Conservation (phyloP, 208 protist species). For the Crithidia expoeki region DNA sequence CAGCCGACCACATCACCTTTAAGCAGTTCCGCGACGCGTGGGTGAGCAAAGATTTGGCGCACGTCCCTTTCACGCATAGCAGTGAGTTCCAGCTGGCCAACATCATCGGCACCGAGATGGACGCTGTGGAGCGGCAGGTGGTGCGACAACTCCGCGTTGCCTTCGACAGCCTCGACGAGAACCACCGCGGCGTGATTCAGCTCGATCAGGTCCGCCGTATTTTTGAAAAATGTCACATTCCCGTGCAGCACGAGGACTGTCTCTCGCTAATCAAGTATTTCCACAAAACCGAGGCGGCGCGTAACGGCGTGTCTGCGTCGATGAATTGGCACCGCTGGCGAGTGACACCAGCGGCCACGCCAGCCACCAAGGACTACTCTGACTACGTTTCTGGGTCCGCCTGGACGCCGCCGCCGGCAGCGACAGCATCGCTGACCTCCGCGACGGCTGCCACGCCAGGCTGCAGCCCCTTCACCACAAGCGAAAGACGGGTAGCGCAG, state of each 20-base stretch:
- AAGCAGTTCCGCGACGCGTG: constrained; percentile 86
- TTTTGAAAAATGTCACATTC: constrained; percentile 71
- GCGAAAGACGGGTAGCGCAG: neutral
- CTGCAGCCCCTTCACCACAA: neutral
- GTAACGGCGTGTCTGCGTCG: neutral
- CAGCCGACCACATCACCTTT: constrained; percentile 67
- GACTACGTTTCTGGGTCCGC: neutral
- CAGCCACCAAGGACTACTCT: constrained; percentile 4
- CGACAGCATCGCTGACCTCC: neutral
- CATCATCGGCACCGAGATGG: constrained; percentile 79
- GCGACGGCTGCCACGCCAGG: neutral
- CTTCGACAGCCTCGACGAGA: constrained; percentile 88
- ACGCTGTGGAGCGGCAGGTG: constrained; percentile 72
- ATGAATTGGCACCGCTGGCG: constrained; percentile 17
- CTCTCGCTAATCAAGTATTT: constrained; percentile 81
- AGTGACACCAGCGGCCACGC: constrained; percentile 7
- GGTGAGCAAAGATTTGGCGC: constrained; percentile 79
- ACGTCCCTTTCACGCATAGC: constrained; percentile 58
- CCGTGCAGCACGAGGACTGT: constrained; percentile 64
- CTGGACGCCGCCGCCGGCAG: neutral
- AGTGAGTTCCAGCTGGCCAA: constrained; percentile 84
- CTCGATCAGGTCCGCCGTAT: constrained; percentile 60
- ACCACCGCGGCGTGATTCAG: constrained; percentile 79
- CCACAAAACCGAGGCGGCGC: constrained; percentile 46
- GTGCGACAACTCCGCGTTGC: constrained; percentile 82